These are phyloP conservation scores for Leishmania gerbilli DNA, from an alignment of 208 protist genomes.

Conservation along the genomic window DNA sequence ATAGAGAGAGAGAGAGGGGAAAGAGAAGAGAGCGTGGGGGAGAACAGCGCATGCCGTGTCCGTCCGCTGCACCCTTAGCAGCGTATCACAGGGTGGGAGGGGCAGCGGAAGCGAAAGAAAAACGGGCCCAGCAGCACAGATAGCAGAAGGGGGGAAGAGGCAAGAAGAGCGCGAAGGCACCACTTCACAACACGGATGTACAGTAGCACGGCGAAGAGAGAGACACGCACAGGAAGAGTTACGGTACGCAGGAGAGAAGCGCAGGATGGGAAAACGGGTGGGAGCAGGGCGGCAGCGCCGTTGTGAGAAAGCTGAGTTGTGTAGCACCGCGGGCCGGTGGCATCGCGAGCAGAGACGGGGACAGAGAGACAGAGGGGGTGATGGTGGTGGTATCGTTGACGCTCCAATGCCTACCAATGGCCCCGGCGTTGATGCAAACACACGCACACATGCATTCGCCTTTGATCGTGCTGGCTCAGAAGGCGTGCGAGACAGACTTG, in stretches of 20 bases:
- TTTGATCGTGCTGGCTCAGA: slow-evolving; percentile 16
- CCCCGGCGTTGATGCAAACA: neutral
- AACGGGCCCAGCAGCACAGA: neutral
- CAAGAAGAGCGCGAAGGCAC: neutral
- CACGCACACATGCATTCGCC: neutral
- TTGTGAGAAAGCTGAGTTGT: neutral
- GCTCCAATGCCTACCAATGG: neutral
- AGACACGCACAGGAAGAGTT: neutral
- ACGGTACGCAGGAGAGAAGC: neutral
- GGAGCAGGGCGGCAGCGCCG: neutral
- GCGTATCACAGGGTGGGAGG: neutral
- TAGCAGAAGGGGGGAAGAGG: neutral
- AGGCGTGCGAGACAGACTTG: slow-evolving; percentile 57
- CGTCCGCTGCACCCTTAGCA: neutral
- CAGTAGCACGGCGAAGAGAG: neutral
- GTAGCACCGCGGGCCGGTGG: neutral
- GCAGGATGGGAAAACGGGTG: neutral
- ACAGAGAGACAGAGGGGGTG: neutral
- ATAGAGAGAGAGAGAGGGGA: neutral
- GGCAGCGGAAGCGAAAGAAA: neutral
- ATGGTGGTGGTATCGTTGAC: neutral
- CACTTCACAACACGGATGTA: neutral
- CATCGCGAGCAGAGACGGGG: neutral
- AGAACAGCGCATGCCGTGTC: neutral
- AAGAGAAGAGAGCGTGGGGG: neutral